phyloP scores from a whole-genome alignment of 768 basidiomycete species.

The Tricholoma bakamatsutake region DNA sequence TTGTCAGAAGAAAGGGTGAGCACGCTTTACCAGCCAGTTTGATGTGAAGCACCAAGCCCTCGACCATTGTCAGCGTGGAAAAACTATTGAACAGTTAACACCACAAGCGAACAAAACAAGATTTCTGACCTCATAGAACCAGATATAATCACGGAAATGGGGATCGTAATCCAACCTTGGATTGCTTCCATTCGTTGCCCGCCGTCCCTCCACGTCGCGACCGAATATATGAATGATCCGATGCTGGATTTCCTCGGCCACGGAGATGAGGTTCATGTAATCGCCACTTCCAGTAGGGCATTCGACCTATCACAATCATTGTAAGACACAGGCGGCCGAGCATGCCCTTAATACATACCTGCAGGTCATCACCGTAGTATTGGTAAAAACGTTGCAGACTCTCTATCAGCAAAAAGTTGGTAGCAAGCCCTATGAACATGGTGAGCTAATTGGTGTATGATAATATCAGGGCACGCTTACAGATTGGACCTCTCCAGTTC shows the following conservation, averaged over 20 bases:
- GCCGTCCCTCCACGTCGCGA: conserved; percentile 78
- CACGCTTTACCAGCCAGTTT: conserved; percentile 82
- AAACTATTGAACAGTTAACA: conserved; percentile 45
- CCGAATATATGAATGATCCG: conserved; percentile 98
- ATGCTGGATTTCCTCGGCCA: conserved; percentile 98
- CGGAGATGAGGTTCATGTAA: conserved; percentile 90
- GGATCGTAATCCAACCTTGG: conserved; percentile 85
- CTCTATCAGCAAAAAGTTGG: conserved; percentile 94
- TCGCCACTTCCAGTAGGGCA: conserved; percentile 98
- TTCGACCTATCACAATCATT: conserved; percentile 52
- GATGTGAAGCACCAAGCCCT: conserved; percentile 95
- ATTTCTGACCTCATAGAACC: conserved; percentile 80
- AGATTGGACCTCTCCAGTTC: conserved; percentile 94
- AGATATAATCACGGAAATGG: conserved; percentile 94
- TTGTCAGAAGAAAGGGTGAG: neutral
- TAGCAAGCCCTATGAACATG: conserved; percentile 71
- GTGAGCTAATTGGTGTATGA: neutral
- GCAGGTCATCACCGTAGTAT: conserved; percentile 90
- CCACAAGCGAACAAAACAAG: conserved; percentile 1
- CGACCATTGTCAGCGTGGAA: conserved; percentile 93
- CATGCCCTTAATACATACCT: conserved; percentile 30
- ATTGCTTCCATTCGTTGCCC: conserved; percentile 91
- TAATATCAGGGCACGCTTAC: conserved; percentile 32
- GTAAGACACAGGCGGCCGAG: neutral
- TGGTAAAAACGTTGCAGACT: conserved; percentile 96